Evolutionary conservation across 2,329 filamentous ascomycete genomes (phyloP), one percentile per base, ranked within the genome.

Genomic region (Periconia macrospinosa): DNA sequence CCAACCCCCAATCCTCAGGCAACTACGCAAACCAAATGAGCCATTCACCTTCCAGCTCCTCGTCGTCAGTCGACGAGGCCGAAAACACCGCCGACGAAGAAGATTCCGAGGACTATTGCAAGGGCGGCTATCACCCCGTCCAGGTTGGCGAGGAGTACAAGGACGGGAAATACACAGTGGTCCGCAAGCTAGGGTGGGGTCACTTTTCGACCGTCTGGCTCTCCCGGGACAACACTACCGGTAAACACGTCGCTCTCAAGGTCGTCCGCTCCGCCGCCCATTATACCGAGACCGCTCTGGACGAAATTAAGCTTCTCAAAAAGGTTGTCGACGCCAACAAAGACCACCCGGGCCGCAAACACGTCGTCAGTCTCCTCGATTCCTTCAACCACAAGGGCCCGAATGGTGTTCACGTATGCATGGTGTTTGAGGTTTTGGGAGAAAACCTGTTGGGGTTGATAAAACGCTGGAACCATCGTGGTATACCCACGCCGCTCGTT

Each of bases 81-180:
- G 92, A 97, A 69, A 92, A 94, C 72, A 96, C 93, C 40, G 93
- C 92, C 70, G 94, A 97, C 73, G 94, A 99, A 78, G 94, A 99
- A 78, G 94, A 99, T 76, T 96, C 91, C 45, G 93, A 97, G 77
- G 94, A 99, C 76, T 99, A 99, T 80, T 97, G 93, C 84, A 97
- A 97, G 78, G 94, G 94, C 69, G 94, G 94, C 56, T 99, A 97
- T 76, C 94, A 99, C 72, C 94, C 94, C 2, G 94, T 99, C 47
- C 84, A 86, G 67, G 89, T 97, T 56, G 94, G 94, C 67, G 94
- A 99, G 78, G 89, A 92, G 70, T 97, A 97, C 84, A 97, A 97
- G 75, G 91, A 97, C 74, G 92, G 91, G 65, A 93, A 91, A 78
- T 99, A 99, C 78, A 94, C 92, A 15, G 87, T 97, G 54, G 90